Base-by-base conservation (phyloP, 768 basidiomycete species). In the Gymnopilus dilepis region DNA sequence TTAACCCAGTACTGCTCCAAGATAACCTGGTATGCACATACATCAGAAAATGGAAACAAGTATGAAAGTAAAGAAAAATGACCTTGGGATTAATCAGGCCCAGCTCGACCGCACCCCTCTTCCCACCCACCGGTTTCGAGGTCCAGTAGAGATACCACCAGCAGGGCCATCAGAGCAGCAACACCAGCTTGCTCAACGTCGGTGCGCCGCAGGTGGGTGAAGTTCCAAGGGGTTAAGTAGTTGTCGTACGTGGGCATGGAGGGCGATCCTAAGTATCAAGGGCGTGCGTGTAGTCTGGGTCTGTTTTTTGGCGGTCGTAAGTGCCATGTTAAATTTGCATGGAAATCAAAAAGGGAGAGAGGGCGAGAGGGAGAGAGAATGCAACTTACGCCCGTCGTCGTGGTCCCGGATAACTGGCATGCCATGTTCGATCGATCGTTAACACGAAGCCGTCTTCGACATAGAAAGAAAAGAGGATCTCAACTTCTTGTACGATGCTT, bases 331-430 rank as follows among this genome's bases (percentile, higher is more conserved):
- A 37, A 22, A 28, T 33, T n/a, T 50, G 22, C 13, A 22, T 13
- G 17, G 8, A 17, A 50, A 37, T 28, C 11, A 22, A 45, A 26
- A 12, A 19, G 45, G 21, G 6, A 26, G 26, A 26, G 24, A 17
- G 9, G 26, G 26, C 17, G 30, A 15, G 8, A 37, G 34, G 34
- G 7, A 37, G 34, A 37, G 17, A 7, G 15, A n/a, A 31, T 6
- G 43, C 5, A 28, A 72, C 78, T 70, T 69, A 90, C 91, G 87
- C 37, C 94, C 94, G 62, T 95, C 94, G 4, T 94, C 94, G 60
- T 95, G 94, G 69, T 94, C 94, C 11, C 94, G 94, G 55, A 93
- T 89, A 33, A 80, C 84, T 4, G 90, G 91, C 94, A 95, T 95
- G 8, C 94, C 94, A 69, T 95, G 94, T 72, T 95, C 94, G 94